These are phyloP conservation scores for Beauveria asiatica DNA, from an alignment of 2,329 filamentous ascomycete genomes.

Conservation along the genomic window DNA sequence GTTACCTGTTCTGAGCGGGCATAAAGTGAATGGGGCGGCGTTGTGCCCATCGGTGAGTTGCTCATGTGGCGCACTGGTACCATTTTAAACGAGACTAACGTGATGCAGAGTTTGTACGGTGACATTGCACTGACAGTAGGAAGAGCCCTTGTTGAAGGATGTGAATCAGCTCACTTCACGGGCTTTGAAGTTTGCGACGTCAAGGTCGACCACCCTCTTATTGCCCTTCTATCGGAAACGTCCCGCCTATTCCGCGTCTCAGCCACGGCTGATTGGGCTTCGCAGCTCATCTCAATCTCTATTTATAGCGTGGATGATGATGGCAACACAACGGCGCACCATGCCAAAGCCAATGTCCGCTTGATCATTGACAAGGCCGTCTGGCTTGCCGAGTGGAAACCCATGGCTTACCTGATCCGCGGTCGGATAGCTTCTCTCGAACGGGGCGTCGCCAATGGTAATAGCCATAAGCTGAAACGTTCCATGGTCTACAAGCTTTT, in stretches of 20 bases:
- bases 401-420: not conserved
- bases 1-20: not conserved
- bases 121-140: not conserved
- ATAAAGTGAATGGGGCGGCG: not conserved
- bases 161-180: not conserved
- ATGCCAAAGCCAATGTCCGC: not conserved
- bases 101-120: not conserved
- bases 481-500: slow-evolving; percentile 52
- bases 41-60: not conserved
- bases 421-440: not conserved
- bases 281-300: slow-evolving; percentile 12
- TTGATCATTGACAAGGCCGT: not conserved
- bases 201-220: slow-evolving; percentile 16
- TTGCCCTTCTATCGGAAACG: slow-evolving; percentile 11
- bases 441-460: not conserved
- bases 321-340: slow-evolving; percentile 11
- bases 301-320: slow-evolving; percentile 17
- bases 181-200: slow-evolving; percentile 17
- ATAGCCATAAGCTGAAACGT: not conserved
- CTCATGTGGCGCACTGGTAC: not conserved
- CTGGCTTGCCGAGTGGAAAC: not conserved
- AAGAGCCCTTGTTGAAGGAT: not conserved
- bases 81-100: not conserved
- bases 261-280: slow-evolving; percentile 14
- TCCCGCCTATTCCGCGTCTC: slow-evolving; percentile 16